These are phyloP conservation scores for Kappamyces sp. DNA, from an alignment of 192 early-diverging fungal species.

Conservation along the genomic window DNA sequence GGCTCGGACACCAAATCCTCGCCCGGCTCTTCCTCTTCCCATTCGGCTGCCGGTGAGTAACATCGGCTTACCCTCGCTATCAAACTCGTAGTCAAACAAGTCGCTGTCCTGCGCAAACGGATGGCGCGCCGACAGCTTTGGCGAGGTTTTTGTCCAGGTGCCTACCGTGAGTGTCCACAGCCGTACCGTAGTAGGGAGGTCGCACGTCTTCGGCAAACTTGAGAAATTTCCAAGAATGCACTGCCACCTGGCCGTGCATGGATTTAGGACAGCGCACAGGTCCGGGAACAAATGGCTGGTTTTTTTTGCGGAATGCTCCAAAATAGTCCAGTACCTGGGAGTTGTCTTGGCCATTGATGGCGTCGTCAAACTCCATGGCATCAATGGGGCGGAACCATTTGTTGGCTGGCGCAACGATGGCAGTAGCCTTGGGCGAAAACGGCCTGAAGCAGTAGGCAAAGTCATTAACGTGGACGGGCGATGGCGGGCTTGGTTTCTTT, in stretches of 20 bases:
- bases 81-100: constrained; percentile 74
- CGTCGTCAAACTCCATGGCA: background rate
- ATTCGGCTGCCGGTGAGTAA: constrained; percentile 44
- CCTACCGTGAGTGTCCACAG: constrained; percentile 42
- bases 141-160: constrained; percentile 66
- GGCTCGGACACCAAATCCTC: constrained; percentile 75
- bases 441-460: constrained; percentile 4
- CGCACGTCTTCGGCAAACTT: constrained; percentile 66
- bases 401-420: no score
- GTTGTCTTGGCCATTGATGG: background rate
- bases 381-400: no score
- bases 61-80: constrained; percentile 56
- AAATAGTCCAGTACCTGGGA: background rate
- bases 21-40: constrained; percentile 85
- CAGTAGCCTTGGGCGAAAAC: background rate
- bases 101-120: constrained; percentile 60
- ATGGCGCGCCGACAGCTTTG: constrained; percentile 43
- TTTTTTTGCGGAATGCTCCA: background rate
- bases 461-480: background rate
- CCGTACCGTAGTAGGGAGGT: constrained; percentile 67
- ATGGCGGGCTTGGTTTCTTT: constrained; percentile 6
- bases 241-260: constrained; percentile 4
- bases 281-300: background rate
- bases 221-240: constrained; percentile 52
- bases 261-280: background rate